phyloP scores from a whole-genome alignment of 2,329 filamentous ascomycete species.

The Ceratocystis alfenasii region DNA sequence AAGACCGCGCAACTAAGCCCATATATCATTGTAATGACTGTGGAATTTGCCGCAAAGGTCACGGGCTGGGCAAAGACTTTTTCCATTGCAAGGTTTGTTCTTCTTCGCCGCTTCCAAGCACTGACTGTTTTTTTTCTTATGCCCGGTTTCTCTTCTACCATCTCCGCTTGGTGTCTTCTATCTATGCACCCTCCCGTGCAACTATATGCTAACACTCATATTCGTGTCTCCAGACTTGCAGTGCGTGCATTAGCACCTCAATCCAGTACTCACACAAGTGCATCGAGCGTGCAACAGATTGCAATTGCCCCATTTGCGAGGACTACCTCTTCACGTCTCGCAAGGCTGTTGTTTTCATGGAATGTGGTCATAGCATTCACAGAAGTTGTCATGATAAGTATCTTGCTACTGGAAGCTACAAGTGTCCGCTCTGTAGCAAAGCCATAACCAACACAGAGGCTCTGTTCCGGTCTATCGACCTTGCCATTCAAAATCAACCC shows the following conservation, averaged over 20 bases:
- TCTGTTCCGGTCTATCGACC: conserved; percentile 81
- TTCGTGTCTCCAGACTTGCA: conserved; percentile 53
- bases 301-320: conserved; percentile 91
- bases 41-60: conserved; percentile 83
- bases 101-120: background rate
- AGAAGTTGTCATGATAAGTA: conserved; percentile 78
- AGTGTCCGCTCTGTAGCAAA: conserved; percentile 92
- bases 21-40: conserved; percentile 97
- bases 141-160: background rate
- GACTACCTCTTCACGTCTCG: conserved; percentile 94
- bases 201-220: conserved; percentile 22
- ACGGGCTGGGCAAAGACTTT: conserved; percentile 90
- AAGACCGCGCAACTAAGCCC: conserved; percentile 77
- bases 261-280: conserved; percentile 80
- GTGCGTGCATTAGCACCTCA: conserved; percentile 84
- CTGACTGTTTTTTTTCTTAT: background rate
- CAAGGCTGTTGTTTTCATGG: conserved; percentile 81
- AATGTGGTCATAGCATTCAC: conserved; percentile 92
- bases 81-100: conserved; percentile 82
- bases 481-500: conserved; percentile 75
- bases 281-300: conserved; percentile 87
- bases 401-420: conserved; percentile 72
- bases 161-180: background rate
- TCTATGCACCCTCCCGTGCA: background rate
- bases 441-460: conserved; percentile 96